Evolutionary conservation across 768 basidiomycete species (phyloP), one percentile per base, ranked within the genome.

Genomic region (Tephrocybe sp.): DNA sequence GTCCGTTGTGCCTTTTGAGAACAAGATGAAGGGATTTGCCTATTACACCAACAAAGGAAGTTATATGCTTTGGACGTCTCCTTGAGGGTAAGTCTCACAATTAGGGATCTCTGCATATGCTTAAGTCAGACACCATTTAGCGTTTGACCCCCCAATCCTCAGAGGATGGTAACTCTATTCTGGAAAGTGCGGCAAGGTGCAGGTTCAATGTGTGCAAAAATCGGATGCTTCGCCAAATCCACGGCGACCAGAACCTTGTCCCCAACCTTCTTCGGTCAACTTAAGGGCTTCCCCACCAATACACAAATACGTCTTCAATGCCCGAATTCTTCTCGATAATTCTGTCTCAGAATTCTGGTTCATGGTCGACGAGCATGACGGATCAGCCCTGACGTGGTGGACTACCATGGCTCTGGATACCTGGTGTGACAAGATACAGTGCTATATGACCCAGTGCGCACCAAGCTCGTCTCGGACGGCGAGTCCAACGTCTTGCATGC

Each of bases 301-400:
- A 5, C 28, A 30, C 28, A 36, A 39, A 14, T 48, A 48, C 25
- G 3, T 10, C 4, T 48, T 48, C 17, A 21, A 15, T 6, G 37
- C 38, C 7, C 23, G 37, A 25, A 48, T 39, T 17, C 47, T 37
- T 30, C 24, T 48, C 10, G 34, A 47, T n/a, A 12, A 20, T 17
- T 39, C 37, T 2, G 21, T 48, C 11, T 26, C 47, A 26, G 21
- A 48, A 15, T 48, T 48, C 15, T 48, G 47, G 47, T 48, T 48
- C 21, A 17, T 12, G 2, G 47, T 48, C 17, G 25, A 48, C 24
- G 47, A 48, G 17, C 23, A 39, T 7, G 26, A 39, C 17, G 47
- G 47, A 18, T 48, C 37, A 3, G 23, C 2, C 4, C 47, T 25
- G 3, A 17, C 18, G 8, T 48, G 9, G 36, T 30, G 11, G 37